Evolutionary conservation across 345 rosid genomes (phyloP).

Genomic region (Eucalyptus shirleyi): DNA sequence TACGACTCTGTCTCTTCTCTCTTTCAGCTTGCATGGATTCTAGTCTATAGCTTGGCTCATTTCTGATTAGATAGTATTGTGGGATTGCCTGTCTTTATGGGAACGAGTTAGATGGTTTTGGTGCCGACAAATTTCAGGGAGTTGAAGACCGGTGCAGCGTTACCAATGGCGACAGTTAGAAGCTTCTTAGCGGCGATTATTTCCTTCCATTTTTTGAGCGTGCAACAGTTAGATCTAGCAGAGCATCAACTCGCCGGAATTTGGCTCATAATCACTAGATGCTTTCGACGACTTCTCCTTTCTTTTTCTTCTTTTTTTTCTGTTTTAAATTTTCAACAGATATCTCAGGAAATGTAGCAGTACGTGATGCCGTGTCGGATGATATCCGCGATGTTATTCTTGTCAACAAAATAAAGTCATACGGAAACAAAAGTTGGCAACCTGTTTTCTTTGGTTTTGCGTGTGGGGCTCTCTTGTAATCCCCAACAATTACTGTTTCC

Average conservation of each 20-base stretch:
- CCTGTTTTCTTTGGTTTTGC: not conserved
- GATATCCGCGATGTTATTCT: not conserved
- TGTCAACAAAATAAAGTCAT: not conserved
- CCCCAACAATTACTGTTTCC: not conserved
- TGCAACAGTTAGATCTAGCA: not conserved
- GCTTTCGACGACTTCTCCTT: not conserved
- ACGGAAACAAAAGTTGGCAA: not conserved
- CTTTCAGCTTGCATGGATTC: conserved; percentile 83
- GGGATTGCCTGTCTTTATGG: not conserved
- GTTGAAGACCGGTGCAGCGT: not conserved
- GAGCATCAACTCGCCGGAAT: not conserved
- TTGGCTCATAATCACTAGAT: not conserved
- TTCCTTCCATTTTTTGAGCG: not conserved
- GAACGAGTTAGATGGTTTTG: not conserved
- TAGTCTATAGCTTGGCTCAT: conserved; percentile 89
- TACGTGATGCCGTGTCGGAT: not conserved
- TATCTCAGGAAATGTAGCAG: not conserved
- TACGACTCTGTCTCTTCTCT: not conserved
- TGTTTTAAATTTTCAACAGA: not conserved
- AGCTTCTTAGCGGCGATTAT: not conserved
- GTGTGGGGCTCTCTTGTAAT: not conserved
- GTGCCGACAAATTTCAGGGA: not conserved
- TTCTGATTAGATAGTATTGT: conserved; percentile 21
- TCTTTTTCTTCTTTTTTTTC: not conserved
- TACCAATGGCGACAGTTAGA: conserved; percentile 4